Evolutionary conservation across 164 flowering plant genomes (phyloP).

Genomic region (Stephania yunnanensis): DNA sequence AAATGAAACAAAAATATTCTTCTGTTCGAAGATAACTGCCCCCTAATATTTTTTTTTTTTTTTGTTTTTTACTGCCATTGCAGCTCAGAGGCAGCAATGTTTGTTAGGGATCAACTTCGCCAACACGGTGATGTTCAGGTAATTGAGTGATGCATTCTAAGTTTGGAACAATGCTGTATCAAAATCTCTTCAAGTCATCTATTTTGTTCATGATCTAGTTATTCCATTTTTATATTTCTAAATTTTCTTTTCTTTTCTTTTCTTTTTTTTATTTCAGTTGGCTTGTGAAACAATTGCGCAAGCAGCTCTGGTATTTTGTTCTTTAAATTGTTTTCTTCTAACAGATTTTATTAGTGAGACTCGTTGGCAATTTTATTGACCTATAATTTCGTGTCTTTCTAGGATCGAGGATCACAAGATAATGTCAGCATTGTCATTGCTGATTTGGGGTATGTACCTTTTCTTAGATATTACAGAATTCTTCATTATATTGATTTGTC

Average conservation of each 20-base stretch:
- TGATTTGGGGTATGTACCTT: conserved; percentile 72
- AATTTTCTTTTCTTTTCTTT: neutral
- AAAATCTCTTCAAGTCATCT: neutral
- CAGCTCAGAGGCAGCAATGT: conserved; percentile 59
- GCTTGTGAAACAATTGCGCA: conserved; percentile 86
- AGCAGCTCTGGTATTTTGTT: conserved; percentile 59
- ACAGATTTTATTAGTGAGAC: neutral
- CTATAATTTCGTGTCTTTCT: conserved; percentile 14
- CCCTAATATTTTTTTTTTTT: neutral
- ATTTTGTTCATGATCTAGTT: conserved; percentile 2
- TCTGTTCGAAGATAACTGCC: neutral
- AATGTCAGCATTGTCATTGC: conserved; percentile 84
- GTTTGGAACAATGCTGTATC: conserved; percentile 1
- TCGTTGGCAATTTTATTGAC: neutral
- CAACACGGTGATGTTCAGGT: conserved; percentile 93
- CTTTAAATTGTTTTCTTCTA: neutral
- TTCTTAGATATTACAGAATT: neutral
- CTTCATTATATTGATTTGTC: neutral
- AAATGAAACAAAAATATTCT: neutral
- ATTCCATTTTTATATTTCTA: neutral
- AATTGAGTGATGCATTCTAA: neutral
- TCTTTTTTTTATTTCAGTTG: conserved; percentile 38
- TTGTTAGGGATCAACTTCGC: conserved; percentile 78
- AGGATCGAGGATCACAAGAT: conserved; percentile 81
- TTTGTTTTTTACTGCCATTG: neutral